Percentiles rank a stretch among this genome's conserved stretches.
Evolutionary conservation across 2,329 filamentous ascomycete species (phyloP).

Genomic region (Microcyclosporella mali): DNA sequence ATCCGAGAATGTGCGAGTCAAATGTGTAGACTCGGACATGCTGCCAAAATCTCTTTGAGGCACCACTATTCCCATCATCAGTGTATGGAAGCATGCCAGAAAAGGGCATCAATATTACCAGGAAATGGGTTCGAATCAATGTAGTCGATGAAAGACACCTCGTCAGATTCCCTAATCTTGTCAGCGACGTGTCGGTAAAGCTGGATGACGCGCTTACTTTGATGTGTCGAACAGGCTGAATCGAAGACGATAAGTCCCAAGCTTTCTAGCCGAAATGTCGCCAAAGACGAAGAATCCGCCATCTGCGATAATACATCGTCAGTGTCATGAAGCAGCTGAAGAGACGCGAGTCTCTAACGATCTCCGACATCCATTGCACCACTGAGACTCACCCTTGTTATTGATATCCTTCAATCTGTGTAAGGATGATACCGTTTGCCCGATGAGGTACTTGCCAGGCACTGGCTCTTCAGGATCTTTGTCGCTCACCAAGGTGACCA

Average conservation of each 20-base stretch:
- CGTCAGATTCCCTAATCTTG: slow-evolving; percentile 25
- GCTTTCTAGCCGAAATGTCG: slow-evolving; percentile 71
- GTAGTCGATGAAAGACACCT: slow-evolving; percentile 48
- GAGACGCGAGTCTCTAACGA: not conserved
- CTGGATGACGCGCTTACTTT: slow-evolving; percentile 41
- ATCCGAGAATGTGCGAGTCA: slow-evolving; percentile 78
- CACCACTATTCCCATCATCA: slow-evolving; percentile 8
- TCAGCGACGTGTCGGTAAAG: slow-evolving; percentile 2
- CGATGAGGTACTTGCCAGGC: slow-evolving; percentile 37
- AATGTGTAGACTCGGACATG: slow-evolving; percentile 71
- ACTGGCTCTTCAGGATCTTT: slow-evolving; percentile 18
- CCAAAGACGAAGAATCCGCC: slow-evolving; percentile 88
- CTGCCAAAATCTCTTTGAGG: slow-evolving; percentile 65
- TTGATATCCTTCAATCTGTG: slow-evolving; percentile 67
- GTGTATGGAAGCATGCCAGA: slow-evolving; percentile 5
- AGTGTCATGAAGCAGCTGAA: not conserved
- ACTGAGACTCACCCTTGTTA: slow-evolving; percentile 15
- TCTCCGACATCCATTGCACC: not conserved
- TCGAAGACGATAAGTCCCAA: slow-evolving; percentile 65
- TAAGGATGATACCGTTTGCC: slow-evolving; percentile 71
- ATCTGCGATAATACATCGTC: slow-evolving; percentile 42
- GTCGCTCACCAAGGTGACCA: slow-evolving; percentile 45
- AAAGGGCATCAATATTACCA: slow-evolving; percentile 39
- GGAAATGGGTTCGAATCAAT: slow-evolving; percentile 62
- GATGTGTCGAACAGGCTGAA: slow-evolving; percentile 73